Conservation (phyloP, 2,329 filamentous ascomycete genomes). For the Botrytis hyacinthi region DNA sequence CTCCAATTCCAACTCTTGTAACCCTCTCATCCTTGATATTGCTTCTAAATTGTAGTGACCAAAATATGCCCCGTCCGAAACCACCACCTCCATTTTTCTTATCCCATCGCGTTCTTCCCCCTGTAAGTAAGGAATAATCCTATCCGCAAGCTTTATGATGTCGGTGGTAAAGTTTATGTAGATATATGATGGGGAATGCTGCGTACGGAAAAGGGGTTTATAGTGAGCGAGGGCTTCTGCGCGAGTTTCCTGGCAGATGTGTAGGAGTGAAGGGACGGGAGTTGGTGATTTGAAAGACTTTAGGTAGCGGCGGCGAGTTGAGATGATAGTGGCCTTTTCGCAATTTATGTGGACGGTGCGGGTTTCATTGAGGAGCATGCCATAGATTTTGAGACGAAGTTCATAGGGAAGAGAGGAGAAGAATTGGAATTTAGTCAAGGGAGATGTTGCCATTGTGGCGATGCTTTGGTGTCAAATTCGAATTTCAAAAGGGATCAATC, state of each 20-base stretch:
- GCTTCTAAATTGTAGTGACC: slow-evolving; percentile 33
- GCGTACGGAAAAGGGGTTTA: slow-evolving; percentile 22
- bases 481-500: background rate
- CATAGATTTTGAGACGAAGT: slow-evolving; percentile 35
- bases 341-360: slow-evolving; percentile 29
- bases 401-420: slow-evolving; percentile 35
- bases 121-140: slow-evolving; percentile 28
- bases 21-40: slow-evolving; percentile 29
- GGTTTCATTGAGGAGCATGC: slow-evolving; percentile 22
- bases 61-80: slow-evolving; percentile 33
- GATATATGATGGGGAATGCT: slow-evolving; percentile 21
- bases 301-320: slow-evolving; percentile 19
- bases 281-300: slow-evolving; percentile 27
- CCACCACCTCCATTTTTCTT: slow-evolving; percentile 28
- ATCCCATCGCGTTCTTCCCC: slow-evolving; percentile 24
- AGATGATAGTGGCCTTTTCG: slow-evolving; percentile 21
- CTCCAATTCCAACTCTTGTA: slow-evolving; percentile 30
- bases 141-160: slow-evolving; percentile 27
- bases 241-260: slow-evolving; percentile 37
- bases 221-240: slow-evolving; percentile 30
- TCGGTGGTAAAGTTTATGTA: slow-evolving; percentile 31
- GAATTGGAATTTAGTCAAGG: slow-evolving; percentile 29
- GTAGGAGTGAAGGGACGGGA: slow-evolving; percentile 34
- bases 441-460: background rate
- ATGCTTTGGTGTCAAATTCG: background rate